Conservation (phyloP, 495 filamentous ascomycete genomes). For the Penicillium manginii region DNA sequence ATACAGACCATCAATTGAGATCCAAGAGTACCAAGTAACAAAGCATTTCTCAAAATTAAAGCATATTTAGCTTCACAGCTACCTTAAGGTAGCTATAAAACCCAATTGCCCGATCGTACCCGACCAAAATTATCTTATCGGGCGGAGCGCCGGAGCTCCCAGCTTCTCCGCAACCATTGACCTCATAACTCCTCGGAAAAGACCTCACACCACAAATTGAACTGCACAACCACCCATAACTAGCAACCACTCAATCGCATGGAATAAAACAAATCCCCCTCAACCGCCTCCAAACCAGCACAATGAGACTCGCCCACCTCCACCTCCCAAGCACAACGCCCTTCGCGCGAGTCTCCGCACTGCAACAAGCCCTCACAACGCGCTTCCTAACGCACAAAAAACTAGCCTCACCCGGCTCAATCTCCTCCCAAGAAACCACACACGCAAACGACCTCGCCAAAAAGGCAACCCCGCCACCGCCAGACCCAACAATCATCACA, state of each 20-base stretch:
- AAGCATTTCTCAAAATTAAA: too few relatives aligned
- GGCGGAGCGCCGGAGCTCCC: slow-evolving; percentile 17
- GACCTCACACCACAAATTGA: slow-evolving; percentile 14
- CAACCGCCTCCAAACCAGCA: slow-evolving; percentile 4
- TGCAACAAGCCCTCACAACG: slow-evolving; percentile 55
- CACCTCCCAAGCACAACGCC: slow-evolving; percentile 64
- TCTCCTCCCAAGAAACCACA: slow-evolving; percentile 25
- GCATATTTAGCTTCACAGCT: too few relatives aligned
- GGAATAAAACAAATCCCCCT: not conserved
- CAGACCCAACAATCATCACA: slow-evolving; percentile 73
- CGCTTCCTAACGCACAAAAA: slow-evolving; percentile 52
- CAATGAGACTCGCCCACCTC: slow-evolving; percentile 66
- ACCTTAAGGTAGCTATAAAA: too few relatives aligned
- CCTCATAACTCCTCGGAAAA: slow-evolving; percentile 26
- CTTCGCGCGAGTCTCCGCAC: slow-evolving; percentile 47
- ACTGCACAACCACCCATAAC: not conserved
- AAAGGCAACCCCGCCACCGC: slow-evolving; percentile 49
- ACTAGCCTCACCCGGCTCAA: slow-evolving; percentile 31
- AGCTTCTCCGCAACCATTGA: slow-evolving; percentile 34
- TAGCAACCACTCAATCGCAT: not conserved
- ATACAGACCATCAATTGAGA: too few relatives aligned
- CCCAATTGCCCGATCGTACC: not conserved
- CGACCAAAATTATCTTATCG: not conserved
- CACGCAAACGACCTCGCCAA: slow-evolving; percentile 4
- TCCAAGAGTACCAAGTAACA: too few relatives aligned